Evolutionary conservation across 257 asterid species (phyloP).

Genomic region (Fraxinus anomala): DNA sequence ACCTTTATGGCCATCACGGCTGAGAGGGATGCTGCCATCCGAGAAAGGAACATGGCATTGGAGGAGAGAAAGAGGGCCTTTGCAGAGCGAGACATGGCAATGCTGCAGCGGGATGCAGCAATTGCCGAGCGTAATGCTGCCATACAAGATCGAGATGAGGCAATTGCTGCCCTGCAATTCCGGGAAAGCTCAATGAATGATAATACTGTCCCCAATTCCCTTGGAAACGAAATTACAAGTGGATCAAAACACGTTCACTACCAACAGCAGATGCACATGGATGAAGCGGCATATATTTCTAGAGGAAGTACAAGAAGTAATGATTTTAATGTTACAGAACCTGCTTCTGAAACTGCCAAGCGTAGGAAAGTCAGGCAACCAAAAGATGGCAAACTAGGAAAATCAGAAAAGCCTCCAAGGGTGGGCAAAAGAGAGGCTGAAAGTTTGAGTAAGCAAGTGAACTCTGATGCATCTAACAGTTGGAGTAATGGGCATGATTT

Average conservation of each 20-base stretch:
- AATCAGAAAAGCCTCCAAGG: slow-evolving; percentile 48
- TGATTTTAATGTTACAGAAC: slow-evolving; percentile 39
- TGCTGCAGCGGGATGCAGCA: slow-evolving; percentile 91
- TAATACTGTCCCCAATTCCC: slow-evolving; percentile 48
- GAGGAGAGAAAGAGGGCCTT: slow-evolving; percentile 92
- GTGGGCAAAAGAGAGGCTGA: slow-evolving; percentile 55
- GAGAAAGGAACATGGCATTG: slow-evolving; percentile 91
- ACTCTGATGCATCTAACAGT: slow-evolving; percentile 40
- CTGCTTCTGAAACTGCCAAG: slow-evolving; percentile 46
- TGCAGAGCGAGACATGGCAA: slow-evolving; percentile 90
- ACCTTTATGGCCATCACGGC: slow-evolving; percentile 92
- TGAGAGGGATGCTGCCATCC: slow-evolving; percentile 92
- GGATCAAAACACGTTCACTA: slow-evolving; percentile 51
- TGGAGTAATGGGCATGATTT: slow-evolving; percentile 46
- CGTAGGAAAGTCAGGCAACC: slow-evolving; percentile 58
- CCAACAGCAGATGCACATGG: slow-evolving; percentile 47
- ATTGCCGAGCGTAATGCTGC: slow-evolving; percentile 80
- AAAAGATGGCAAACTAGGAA: slow-evolving; percentile 48
- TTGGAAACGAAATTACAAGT: slow-evolving; percentile 41
- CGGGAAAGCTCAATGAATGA: slow-evolving; percentile 60
- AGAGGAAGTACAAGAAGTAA: slow-evolving; percentile 42
- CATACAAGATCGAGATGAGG: slow-evolving; percentile 73
- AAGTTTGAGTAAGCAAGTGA: slow-evolving; percentile 44
- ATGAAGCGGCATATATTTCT: slow-evolving; percentile 50
- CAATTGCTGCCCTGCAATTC: slow-evolving; percentile 60